Conservation (phyloP, 768 basidiomycete species). For the Lentinula edodes region DNA sequence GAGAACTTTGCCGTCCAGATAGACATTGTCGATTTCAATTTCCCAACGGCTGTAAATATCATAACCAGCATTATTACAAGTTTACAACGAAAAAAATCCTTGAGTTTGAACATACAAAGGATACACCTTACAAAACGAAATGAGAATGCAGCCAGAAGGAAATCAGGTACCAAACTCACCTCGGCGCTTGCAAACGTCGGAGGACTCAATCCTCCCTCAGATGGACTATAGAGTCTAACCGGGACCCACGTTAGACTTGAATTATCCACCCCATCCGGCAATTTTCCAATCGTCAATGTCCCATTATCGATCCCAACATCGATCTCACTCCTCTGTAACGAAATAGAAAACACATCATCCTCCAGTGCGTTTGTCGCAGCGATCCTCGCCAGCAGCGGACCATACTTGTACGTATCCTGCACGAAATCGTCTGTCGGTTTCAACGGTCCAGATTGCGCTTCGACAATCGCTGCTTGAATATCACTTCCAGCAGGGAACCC, state of each 20-base stretch:
- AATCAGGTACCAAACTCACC: slow-evolving; percentile 25
- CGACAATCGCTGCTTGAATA: slow-evolving; percentile 28
- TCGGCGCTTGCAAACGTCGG: slow-evolving; percentile 54
- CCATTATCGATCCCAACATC: slow-evolving; percentile 54
- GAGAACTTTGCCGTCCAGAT: slow-evolving; percentile 52
- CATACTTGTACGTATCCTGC: slow-evolving; percentile 27
- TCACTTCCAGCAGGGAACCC: slow-evolving; percentile 59
- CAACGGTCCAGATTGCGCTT: slow-evolving; percentile 14
- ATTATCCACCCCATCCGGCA: slow-evolving; percentile 50
- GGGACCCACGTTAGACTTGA: slow-evolving; percentile 65
- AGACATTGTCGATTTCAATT: slow-evolving; percentile 60
- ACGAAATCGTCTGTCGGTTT: slow-evolving; percentile 31
- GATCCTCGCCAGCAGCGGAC: slow-evolving; percentile 44
- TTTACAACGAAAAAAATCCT: too few species aligned
- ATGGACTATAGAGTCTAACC: slow-evolving; percentile 47
- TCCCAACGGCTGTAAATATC: slow-evolving; percentile 48
- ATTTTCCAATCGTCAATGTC: slow-evolving; percentile 54
- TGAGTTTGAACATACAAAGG: slow-evolving; percentile 24
- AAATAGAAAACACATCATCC: slow-evolving; percentile 45
- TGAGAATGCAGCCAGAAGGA: neutral
- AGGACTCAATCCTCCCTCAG: slow-evolving; percentile 51
- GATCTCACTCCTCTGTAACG: slow-evolving; percentile 55
- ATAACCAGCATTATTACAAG: neutral
- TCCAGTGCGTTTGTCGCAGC: slow-evolving; percentile 35
- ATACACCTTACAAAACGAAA: slow-evolving; percentile 21